Conservation (phyloP, 208 protist species). For the Histomonas meleagridis region DNA sequence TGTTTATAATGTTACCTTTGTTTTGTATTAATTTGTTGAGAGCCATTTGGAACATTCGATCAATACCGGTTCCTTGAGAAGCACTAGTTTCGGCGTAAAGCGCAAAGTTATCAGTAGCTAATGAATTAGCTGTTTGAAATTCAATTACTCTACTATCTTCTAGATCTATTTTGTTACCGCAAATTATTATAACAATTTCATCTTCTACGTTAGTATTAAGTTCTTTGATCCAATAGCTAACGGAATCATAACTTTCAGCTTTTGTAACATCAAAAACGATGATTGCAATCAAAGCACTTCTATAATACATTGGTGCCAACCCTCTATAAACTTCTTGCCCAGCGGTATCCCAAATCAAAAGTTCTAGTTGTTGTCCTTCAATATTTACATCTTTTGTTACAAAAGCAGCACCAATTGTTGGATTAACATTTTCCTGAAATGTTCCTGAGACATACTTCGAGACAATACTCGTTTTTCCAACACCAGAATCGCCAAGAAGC, state of each 20-base stretch:
- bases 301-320: constrained; percentile 19
- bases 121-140: not conserved
- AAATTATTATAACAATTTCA: not conserved
- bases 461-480: not conserved
- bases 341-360: constrained; percentile 12
- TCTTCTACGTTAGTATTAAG: not conserved
- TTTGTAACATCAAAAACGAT: not conserved
- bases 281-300: constrained; percentile 5
- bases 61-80: not conserved
- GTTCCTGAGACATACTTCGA: not conserved
- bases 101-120: not conserved
- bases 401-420: not conserved
- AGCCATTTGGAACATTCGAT: not conserved
- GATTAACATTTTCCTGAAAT: not conserved
- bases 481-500: not conserved
- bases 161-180: not conserved
- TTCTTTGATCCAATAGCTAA: not conserved
- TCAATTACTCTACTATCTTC: not conserved
- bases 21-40: too few species aligned
- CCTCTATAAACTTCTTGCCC: constrained; percentile 9
- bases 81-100: not conserved
- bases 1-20: too few species aligned
- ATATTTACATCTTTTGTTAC: not conserved
- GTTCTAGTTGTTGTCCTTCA: not conserved
- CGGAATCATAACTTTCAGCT: not conserved